A percentile compares a stretch with the other conserved stretches of the same genome.
These are phyloP conservation scores for Rhynchospora tenuis DNA, from an alignment of 176 grass and related monocot genomes.

Conservation along the genomic window DNA sequence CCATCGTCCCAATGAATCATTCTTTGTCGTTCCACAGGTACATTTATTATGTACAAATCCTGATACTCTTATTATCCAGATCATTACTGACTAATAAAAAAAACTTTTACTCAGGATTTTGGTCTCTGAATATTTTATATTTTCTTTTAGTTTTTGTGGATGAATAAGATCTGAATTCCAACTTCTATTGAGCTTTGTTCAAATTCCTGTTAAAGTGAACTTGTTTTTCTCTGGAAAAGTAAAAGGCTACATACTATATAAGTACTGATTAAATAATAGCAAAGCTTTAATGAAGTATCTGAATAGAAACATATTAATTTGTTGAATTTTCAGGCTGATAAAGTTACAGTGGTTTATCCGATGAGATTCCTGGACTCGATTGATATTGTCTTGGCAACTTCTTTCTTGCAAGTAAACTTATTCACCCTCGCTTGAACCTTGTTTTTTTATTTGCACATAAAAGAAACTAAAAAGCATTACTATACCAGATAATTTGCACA, in stretches of 20 bases:
- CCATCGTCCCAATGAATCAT: conserved; percentile 90
- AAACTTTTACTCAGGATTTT: background rate
- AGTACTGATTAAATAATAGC: background rate
- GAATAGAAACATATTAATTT: conserved; percentile 11
- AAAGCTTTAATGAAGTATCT: background rate
- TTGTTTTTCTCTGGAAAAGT: background rate
- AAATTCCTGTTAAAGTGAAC: conserved; percentile 1
- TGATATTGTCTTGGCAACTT: conserved; percentile 92
- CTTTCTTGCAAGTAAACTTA: conserved; percentile 80
- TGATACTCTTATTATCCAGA: background rate
- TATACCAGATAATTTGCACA: background rate
- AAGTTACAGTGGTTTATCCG: conserved; percentile 77
- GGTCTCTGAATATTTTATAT: background rate
- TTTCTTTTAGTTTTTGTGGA: background rate
- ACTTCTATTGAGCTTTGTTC: background rate
- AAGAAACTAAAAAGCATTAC: background rate
- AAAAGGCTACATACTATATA: background rate
- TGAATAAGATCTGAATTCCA: background rate
- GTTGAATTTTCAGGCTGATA: conserved; percentile 55
- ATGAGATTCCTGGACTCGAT: conserved; percentile 98
- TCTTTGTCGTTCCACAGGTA: conserved; percentile 92
- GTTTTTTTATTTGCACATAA: background rate
- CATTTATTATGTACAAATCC: background rate
- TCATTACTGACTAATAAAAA: background rate
- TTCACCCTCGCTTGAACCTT: background rate